phyloP scores from a whole-genome alignment of 202 grass and related monocot species.

The Tripidium arundinaceum region DNA sequence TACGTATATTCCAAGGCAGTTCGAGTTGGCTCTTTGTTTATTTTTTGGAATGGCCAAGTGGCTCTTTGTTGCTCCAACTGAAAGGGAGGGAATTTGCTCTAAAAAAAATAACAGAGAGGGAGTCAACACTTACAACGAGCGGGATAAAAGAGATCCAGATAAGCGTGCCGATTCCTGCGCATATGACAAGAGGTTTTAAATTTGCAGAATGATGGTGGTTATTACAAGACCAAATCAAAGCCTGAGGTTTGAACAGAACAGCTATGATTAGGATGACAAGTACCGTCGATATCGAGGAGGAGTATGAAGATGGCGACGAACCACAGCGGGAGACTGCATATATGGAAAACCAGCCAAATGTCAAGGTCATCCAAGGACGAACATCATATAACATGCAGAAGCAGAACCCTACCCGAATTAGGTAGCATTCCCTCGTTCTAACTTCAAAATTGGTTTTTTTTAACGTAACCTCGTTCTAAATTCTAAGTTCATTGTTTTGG shows the following conservation, averaged over 20 bases:
- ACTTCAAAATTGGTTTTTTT: too few species aligned
- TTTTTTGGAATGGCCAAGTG: neutral
- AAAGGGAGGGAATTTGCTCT: neutral
- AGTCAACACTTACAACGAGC: slow-evolving; percentile 41
- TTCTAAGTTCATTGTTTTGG: too few species aligned
- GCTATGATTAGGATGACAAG: neutral
- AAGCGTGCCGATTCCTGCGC: slow-evolving; percentile 33
- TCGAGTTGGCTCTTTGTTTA: neutral
- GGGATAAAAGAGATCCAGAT: slow-evolving; percentile 46
- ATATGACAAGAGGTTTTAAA: too few species aligned
- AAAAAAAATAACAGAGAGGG: neutral
- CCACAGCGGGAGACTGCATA: slow-evolving; percentile 58
- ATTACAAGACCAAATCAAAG: neutral
- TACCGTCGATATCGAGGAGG: slow-evolving; percentile 45
- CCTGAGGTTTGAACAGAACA: neutral
- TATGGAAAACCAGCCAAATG: slow-evolving; percentile 2
- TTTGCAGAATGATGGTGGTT: slow-evolving; percentile 3
- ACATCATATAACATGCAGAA: neutral
- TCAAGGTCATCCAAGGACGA: neutral
- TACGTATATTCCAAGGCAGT: neutral
- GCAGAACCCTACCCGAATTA: too few species aligned
- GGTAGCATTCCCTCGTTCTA: too few species aligned
- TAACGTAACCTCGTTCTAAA: too few species aligned
- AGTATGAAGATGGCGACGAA: slow-evolving; percentile 55
- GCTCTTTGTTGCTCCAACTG: neutral